Evolutionary conservation across 2,329 filamentous ascomycete species (phyloP), one percentile per base, ranked within the genome.

Genomic region (Endothia cerciana): DNA sequence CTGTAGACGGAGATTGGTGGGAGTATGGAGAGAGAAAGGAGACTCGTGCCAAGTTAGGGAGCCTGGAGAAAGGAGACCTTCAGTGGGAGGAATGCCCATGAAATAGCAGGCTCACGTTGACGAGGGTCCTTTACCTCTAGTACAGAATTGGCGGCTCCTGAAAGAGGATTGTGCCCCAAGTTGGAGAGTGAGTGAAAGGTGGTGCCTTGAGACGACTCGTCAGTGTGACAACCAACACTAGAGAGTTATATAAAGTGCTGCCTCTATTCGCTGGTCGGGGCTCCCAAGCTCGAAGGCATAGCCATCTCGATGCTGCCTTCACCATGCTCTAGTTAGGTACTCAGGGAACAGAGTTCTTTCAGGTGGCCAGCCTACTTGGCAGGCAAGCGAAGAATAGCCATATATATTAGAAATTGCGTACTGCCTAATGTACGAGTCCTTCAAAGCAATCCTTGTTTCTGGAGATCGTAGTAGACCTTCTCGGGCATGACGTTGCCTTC

Each of bases 401-500:
- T 51, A 1, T 7, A 45, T 45, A 45, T 45, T n/a, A 17, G 19
- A 17, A 41, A 41, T 41, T n/a, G n/a, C n/a, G 19, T 45, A 7
- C 28, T 19, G 1, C 28, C 17, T 13, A 25, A 19, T 17, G 19
- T n/a, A 55, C 47, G 43, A 6, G n/a, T 10, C 22, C 4, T 28
- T 78, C 83, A 95, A 70, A 96, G 80, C 74, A 97, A 82, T 41
- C 94, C 94, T 76, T 97, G 93, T 80, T 96, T 97, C 78, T 93
- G 91, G 78, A 98, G 80, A 84, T 99, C 95, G 71, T 94, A 89
- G 77, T 97, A 99, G 63, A 99, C 94, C 84, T 97, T 97, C 81
- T 97, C 93, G 0, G 96, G 95, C 95, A 99, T 99, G 65, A 99
- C 95, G 74, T 99, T 98, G 57, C 95, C 95, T 76, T 97, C 92